Evolutionary conservation across 1,284 basidiomycete species (phyloP), one percentile per base, ranked within the genome.

Genomic region (Heterobasidion annosum): DNA sequence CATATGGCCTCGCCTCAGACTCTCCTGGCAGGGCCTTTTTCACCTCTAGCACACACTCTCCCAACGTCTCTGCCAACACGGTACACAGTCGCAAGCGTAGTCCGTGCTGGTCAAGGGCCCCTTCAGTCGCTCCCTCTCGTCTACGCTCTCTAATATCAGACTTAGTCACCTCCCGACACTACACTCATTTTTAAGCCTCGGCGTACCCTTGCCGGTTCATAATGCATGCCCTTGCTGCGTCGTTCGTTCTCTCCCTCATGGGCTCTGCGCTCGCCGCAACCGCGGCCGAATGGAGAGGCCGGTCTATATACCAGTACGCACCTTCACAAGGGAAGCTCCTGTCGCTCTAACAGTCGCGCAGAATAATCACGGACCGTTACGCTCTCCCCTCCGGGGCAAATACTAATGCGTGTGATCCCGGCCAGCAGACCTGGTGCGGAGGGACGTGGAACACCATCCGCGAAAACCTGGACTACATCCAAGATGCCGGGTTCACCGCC

Each of bases 391-490:
- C 75, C 0, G 78, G 77, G 43, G 71, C 78, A 0, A 75, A 81
- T 57, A 69, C 72, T 8, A 77, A 72, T 46, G 73, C 76, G 35
- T 90, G 87, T 64, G 70, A 83, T 59, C 72, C 78, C 7, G 70
- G 67, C 40, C 65, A 73, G 25, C 79, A 78, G 61, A 79, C 76
- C 1, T 89, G 81, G 77, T 90, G 88, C 60, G 87, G 88, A 19
- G 88, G 89, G 4, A 88, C 81, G 10, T 92, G 87, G 86, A 78
- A 82, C 54, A 83, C 83, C 2, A 82, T 89, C 62, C 78, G 77
- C 54, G 75, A 79, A 60, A 88, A 88, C 65, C 73, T 91, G 48
- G 85, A 90, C 67, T 91, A 91, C 66, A 83, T 91, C 56, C 82
- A 89, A 60, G 72, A 78, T 60, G 84, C 87, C 67, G 88, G 88